phyloP scores from a whole-genome alignment of 2,329 filamentous ascomycete genomes.

The Penicillium thymicola region DNA sequence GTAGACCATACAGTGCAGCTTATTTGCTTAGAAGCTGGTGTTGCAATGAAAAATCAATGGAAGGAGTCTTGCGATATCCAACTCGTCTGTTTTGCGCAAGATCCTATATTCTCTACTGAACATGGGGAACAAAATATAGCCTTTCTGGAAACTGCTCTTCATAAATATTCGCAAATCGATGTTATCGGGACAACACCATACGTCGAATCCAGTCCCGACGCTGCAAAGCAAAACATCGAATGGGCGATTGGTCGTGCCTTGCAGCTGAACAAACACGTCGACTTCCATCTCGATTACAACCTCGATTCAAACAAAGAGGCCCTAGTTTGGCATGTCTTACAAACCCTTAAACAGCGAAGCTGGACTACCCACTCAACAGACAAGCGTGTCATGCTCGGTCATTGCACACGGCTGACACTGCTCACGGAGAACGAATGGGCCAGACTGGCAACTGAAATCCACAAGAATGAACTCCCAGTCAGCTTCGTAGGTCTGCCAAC shows the following conservation, averaged over 20 bases:
- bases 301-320: slow-evolving; percentile 51
- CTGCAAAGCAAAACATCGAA: slow-evolving; percentile 56
- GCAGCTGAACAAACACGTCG: slow-evolving; percentile 54
- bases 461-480: slow-evolving; percentile 52
- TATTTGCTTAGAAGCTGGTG: slow-evolving; percentile 57
- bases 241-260: slow-evolving; percentile 61
- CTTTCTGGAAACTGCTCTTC: slow-evolving; percentile 49
- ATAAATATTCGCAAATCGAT: slow-evolving; percentile 45
- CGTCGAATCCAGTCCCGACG: slow-evolving; percentile 55
- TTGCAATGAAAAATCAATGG: slow-evolving; percentile 56
- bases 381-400: slow-evolving; percentile 60
- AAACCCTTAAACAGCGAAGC: slow-evolving; percentile 46
- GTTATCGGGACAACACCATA: slow-evolving; percentile 68
- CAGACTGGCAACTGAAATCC: slow-evolving; percentile 49
- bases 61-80: slow-evolving; percentile 57
- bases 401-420: slow-evolving; percentile 65
- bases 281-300: slow-evolving; percentile 71
- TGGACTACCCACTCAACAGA: slow-evolving; percentile 48
- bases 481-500: slow-evolving; percentile 68
- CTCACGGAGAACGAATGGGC: slow-evolving; percentile 52
- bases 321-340: slow-evolving; percentile 55
- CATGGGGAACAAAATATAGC: slow-evolving; percentile 51
- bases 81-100: slow-evolving; percentile 68
- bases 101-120: slow-evolving; percentile 61
- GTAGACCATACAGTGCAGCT: slow-evolving; percentile 60